These are phyloP conservation scores for Hericium alpestre DNA, from an alignment of 768 basidiomycete genomes.

Conservation along the genomic window DNA sequence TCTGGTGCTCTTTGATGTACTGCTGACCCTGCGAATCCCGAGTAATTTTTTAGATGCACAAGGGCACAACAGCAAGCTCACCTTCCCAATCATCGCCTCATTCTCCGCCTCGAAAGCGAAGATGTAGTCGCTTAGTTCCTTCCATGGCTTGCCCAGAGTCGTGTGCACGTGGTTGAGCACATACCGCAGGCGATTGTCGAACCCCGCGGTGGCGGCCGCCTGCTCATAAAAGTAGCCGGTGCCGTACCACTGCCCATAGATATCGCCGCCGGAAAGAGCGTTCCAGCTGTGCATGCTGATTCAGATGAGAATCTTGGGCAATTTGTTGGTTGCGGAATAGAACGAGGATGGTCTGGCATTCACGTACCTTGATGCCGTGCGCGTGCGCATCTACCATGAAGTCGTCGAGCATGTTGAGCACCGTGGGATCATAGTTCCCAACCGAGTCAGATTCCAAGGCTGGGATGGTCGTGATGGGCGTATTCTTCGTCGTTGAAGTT, in stretches of 20 bases:
- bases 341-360: no score
- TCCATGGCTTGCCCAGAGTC: no score
- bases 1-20: no score
- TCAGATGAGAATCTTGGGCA: background rate
- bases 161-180: no score
- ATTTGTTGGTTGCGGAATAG: background rate
- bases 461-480: conserved; percentile 18
- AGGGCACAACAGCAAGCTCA: no score
- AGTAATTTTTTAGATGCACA: no score
- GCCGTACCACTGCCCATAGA: background rate
- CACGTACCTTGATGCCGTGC: conserved; percentile 21
- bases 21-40: no score
- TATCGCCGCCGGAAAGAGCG: background rate
- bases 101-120: no score
- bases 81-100: no score
- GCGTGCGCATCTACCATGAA: conserved; percentile 28
- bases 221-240: conserved; percentile 17
- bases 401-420: conserved; percentile 24
- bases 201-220: no score
- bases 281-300: background rate
- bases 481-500: conserved; percentile 14
- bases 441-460: conserved; percentile 25
- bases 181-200: no score
- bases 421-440: conserved; percentile 26
- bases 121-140: no score